Percentiles rank a stretch among this genome's conserved stretches.
Conservation (phyloP, 139 green algal species). For the Chlamydomonas sp. region DNA sequence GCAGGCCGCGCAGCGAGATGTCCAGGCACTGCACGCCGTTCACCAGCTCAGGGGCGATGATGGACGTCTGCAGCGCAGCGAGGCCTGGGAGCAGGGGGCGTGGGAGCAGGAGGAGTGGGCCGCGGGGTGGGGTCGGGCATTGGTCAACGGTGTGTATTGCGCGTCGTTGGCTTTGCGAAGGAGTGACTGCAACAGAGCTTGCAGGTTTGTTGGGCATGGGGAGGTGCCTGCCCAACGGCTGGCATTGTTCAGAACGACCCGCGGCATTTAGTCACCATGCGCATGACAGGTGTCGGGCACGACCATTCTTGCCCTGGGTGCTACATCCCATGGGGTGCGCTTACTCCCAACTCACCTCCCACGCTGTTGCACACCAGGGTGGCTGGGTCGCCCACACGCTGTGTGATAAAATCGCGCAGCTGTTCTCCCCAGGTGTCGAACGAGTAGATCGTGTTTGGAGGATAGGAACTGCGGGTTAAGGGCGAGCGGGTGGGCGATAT, state of each 20-base stretch:
- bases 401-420: slow-evolving; percentile 81
- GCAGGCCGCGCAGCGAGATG: slow-evolving; percentile 47
- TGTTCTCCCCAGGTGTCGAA: slow-evolving; percentile 76
- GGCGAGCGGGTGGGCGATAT: background rate
- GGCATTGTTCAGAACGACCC: no score
- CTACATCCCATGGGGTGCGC: no score
- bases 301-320: no score
- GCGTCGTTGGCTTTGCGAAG: no score
- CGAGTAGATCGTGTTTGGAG: slow-evolving; percentile 64
- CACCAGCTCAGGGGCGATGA: slow-evolving; percentile 64
- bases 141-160: no score
- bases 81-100: slow-evolving; percentile 38
- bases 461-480: background rate
- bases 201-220: no score
- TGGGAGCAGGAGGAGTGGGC: background rate
- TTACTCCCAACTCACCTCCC: slow-evolving; percentile 59
- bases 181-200: no score
- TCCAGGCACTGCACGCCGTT: slow-evolving; percentile 78
- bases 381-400: slow-evolving; percentile 63
- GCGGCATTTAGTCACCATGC: no score
- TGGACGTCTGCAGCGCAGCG: slow-evolving; percentile 51
- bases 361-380: slow-evolving; percentile 90
- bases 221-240: no score
- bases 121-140: no score
- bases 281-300: no score